phyloP scores from a whole-genome alignment of 805 yeast genomes.

The Candida ovalis region DNA sequence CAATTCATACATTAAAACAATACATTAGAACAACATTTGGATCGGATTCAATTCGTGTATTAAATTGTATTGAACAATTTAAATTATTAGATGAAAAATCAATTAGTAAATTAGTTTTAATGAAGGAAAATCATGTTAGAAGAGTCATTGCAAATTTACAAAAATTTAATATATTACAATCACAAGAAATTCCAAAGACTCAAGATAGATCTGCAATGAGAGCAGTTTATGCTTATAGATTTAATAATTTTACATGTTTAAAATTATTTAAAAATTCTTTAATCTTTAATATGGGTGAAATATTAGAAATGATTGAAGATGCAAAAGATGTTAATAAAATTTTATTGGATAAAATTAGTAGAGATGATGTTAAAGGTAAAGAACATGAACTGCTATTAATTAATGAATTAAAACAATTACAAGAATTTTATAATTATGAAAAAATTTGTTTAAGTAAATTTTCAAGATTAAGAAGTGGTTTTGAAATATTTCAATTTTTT shows the following conservation, averaged over 20 bases:
- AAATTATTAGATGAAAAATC: constrained; percentile 82
- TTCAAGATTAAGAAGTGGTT: constrained; percentile 51
- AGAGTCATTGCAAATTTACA: constrained; percentile 64
- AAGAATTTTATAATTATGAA: constrained; percentile 55
- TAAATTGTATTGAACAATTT: constrained; percentile 70
- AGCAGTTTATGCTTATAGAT: constrained; percentile 75
- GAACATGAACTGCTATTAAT: constrained; percentile 72
- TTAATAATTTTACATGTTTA: constrained; percentile 36
- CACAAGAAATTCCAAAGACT: constrained; percentile 92
- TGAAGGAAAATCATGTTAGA: constrained; percentile 75
- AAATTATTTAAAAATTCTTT: constrained; percentile 38
- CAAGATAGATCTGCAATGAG: constrained; percentile 89
- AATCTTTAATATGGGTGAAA: constrained; percentile 49
- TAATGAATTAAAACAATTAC: constrained; percentile 70
- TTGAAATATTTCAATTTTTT: constrained; percentile 48
- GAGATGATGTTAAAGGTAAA: constrained; percentile 86
- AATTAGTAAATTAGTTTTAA: constrained; percentile 67
- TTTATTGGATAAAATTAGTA: constrained; percentile 71
- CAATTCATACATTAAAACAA: constrained; percentile 51
- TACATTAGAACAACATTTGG: constrained; percentile 61
- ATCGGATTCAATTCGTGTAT: constrained; percentile 60
- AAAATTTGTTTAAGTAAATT: constrained; percentile 50
- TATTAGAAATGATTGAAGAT: constrained; percentile 45
- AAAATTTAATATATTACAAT: constrained; percentile 68
- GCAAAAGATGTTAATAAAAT: constrained; percentile 59